Conservation (phyloP, 192 early-diverging fungal species). For the Coemansia sp. region DNA sequence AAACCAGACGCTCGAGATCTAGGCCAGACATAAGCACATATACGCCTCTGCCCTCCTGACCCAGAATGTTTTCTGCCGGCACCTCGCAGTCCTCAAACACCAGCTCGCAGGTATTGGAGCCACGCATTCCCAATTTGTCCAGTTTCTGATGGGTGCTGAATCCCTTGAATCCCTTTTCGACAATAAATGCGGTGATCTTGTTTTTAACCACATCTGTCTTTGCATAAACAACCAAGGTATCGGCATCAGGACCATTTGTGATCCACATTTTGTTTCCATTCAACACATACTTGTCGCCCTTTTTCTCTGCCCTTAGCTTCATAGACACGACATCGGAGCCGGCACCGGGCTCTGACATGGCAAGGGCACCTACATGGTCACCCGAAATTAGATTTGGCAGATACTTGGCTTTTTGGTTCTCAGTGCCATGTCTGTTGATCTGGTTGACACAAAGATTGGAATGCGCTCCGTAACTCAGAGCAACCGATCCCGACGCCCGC, state of each 20-base stretch:
- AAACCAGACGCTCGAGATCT: conserved; percentile 84
- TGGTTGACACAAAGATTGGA: conserved; percentile 98
- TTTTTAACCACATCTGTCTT: conserved; percentile 79
- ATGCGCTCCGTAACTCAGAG: conserved; percentile 92
- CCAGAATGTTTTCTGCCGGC: conserved; percentile 86
- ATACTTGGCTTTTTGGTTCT: conserved; percentile 85
- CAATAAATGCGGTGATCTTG: conserved; percentile 92
- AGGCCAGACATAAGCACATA: conserved; percentile 97
- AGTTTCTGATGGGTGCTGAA: conserved; percentile 85
- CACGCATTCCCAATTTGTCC: conserved; percentile 96
- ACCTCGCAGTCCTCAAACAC: conserved; percentile 93
- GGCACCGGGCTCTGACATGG: conserved; percentile 89
- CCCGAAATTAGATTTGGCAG: conserved; percentile 86
- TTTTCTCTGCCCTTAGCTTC: conserved; percentile 77
- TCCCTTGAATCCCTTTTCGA: conserved; percentile 85
- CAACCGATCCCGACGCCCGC: conserved; percentile 85
- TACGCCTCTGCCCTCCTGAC: conserved; percentile 79
- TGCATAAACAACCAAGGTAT: conserved; percentile 89
- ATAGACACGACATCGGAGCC: conserved; percentile 95
- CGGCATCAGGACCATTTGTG: conserved; percentile 91
- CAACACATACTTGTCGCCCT: conserved; percentile 79
- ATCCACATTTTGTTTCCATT: conserved; percentile 94
- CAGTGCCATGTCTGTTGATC: conserved; percentile 87
- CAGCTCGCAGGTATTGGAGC: conserved; percentile 92
- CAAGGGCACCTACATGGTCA: conserved; percentile 85